Evolutionary conservation across 2,329 filamentous ascomycete genomes (phyloP).

Genomic region (Magnaporthiopsis incrustans): DNA sequence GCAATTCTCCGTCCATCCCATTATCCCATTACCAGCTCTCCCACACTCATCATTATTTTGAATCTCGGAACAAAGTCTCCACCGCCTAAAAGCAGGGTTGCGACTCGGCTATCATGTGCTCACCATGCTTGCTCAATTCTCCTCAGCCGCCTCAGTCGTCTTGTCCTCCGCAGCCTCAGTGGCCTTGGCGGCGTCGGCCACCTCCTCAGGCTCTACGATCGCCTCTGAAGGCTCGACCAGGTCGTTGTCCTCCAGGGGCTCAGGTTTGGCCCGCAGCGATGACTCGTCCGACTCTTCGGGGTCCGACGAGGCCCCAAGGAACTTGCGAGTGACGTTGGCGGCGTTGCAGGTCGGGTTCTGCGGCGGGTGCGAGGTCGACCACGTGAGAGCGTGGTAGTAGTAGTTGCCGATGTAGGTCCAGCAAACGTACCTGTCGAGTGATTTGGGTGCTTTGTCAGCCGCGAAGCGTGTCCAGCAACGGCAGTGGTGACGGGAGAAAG

Average conservation of each 20-base stretch:
- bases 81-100: not conserved
- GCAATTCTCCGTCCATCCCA: too few relatives aligned
- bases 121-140: not conserved
- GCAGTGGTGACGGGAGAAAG: not conserved
- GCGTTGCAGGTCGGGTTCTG: slow-evolving; percentile 27
- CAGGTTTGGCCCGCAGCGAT: not conserved
- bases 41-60: too few relatives aligned
- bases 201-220: not conserved
- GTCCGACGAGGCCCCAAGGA: not conserved
- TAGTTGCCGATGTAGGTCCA: slow-evolving; percentile 24
- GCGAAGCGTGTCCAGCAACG: not conserved
- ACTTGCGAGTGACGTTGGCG: slow-evolving; percentile 19
- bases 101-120: not conserved
- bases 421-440: slow-evolving; percentile 17
- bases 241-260: not conserved
- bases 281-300: not conserved
- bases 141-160: not conserved
- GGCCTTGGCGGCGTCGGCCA: not conserved
- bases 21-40: too few relatives aligned
- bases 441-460: not conserved
- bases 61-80: too few relatives aligned
- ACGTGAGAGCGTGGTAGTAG: slow-evolving; percentile 26
- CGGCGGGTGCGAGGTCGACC: slow-evolving; percentile 20
- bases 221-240: not conserved
- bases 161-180: not conserved